Percentiles rank a stretch among this genome's conserved stretches.
Conservation (phyloP, 2,329 filamentous ascomycete genomes). For the Colletotrichum chlorophyti region DNA sequence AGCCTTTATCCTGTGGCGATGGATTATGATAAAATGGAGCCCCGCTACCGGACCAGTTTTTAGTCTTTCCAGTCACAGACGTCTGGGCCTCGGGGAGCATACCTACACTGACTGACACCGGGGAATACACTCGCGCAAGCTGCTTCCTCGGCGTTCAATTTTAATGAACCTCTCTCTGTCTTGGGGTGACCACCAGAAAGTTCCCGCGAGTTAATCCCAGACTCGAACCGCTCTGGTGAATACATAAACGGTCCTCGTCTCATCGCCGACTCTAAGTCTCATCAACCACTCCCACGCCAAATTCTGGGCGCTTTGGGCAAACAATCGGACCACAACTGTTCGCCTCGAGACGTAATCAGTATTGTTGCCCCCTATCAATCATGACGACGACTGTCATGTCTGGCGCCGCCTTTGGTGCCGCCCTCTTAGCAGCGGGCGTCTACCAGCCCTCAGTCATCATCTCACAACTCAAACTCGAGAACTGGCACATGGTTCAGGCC, state of each 20-base stretch:
- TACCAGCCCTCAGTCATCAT: conserved; percentile 66
- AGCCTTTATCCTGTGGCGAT: not conserved
- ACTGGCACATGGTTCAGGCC: conserved; percentile 71
- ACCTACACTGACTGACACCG: conserved; percentile 9
- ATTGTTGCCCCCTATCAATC: no score
- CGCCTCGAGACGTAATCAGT: not conserved
- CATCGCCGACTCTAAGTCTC: no score
- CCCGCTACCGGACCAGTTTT: conserved; percentile 24
- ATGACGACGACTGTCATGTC: conserved; percentile 47
- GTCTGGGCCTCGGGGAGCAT: not conserved
- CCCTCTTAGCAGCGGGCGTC: conserved; percentile 66
- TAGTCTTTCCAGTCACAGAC: conserved; percentile 4
- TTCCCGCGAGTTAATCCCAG: no score
- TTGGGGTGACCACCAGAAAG: no score
- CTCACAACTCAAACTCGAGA: conserved; percentile 64
- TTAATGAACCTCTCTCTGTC: no score
- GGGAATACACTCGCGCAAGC: not conserved
- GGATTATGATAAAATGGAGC: conserved; percentile 12
- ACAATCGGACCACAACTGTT: no score
- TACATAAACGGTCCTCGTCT: no score
- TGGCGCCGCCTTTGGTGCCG: conserved; percentile 67
- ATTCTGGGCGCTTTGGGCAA: no score
- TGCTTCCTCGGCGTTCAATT: no score
- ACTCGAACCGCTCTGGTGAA: no score
- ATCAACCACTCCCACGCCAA: no score